A percentile compares a stretch with the other conserved stretches of the same genome.
Conservation (phyloP, 148 eudicot genomes). For the Chenopodium album region DNA sequence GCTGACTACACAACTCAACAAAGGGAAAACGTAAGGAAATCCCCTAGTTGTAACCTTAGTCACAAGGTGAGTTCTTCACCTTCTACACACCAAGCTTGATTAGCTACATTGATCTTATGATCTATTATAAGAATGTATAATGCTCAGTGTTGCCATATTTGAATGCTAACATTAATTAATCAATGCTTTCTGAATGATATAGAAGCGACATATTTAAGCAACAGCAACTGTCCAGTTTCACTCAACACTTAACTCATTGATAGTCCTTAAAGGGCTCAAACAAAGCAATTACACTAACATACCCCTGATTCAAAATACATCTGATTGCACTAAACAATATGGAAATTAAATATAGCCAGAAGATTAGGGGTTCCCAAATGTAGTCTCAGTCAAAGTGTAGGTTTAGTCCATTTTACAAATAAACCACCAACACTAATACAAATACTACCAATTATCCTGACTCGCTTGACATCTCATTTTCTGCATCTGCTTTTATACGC, state of each 20-base stretch:
- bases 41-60: no score
- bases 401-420: slow-evolving; percentile 12
- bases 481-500: neutral
- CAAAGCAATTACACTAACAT: neutral
- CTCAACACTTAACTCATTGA: neutral
- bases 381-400: neutral
- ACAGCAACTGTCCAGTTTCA: neutral
- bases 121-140: no score
- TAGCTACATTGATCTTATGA: no score
- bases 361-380: neutral
- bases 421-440: slow-evolving; percentile 18
- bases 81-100: no score
- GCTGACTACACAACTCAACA: no score
- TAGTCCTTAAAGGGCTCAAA: neutral
- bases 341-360: neutral
- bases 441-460: neutral
- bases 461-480: slow-evolving; percentile 5
- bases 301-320: neutral
- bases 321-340: neutral
- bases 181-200: no score
- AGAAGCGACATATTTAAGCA: no score
- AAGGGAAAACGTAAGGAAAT: no score
- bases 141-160: no score
- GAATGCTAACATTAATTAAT: no score
- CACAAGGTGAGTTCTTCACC: no score